A percentile compares a stretch with the other conserved stretches of the same genome.
These are phyloP conservation scores for Kwoniella sp. DNA, from an alignment of 768 basidiomycete genomes.

Conservation along the genomic window DNA sequence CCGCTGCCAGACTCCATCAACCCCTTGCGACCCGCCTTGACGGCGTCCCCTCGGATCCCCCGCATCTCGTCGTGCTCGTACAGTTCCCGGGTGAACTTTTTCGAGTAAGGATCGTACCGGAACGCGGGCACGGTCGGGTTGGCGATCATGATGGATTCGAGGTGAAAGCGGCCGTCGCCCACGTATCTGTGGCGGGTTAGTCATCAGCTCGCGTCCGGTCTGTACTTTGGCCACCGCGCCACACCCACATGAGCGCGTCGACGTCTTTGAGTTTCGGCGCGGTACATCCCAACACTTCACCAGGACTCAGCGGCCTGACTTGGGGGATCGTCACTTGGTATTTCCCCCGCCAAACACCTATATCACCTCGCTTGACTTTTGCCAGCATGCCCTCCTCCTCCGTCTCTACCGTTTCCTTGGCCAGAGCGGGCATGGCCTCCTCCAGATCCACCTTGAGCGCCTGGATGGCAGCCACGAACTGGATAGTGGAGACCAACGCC, in stretches of 20 bases:
- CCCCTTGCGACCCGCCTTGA: constrained; percentile 64
- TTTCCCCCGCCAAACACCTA: constrained; percentile 49
- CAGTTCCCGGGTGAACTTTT: constrained; percentile 86
- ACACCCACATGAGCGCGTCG: constrained; percentile 81
- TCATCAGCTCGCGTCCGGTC: too few relatives aligned
- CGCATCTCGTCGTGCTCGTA: constrained; percentile 91
- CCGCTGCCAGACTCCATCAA: constrained; percentile 51
- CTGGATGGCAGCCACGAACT: constrained; percentile 91
- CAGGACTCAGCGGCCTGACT: constrained; percentile 81
- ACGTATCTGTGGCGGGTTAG: constrained; percentile 73
- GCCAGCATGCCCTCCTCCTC: constrained; percentile 24
- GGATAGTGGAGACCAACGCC: constrained; percentile 93
- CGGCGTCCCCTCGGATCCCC: constrained; percentile 64
- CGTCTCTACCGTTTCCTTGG: constrained; percentile 4
- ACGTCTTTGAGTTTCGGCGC: constrained; percentile 73
- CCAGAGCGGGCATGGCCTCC: constrained; percentile 26
- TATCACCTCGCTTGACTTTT: constrained; percentile 34
- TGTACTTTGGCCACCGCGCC: too few relatives aligned
- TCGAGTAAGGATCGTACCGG: constrained; percentile 96
- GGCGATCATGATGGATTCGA: constrained; percentile 99
- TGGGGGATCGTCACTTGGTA: constrained; percentile 49
- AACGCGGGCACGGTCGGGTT: constrained; percentile 92
- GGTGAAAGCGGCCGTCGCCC: constrained; percentile 95
- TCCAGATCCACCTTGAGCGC: constrained; percentile 73
- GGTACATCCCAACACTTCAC: constrained; percentile 95